A percentile compares a stretch with the other conserved stretches of the same genome.
Conservation (phyloP, 1,284 basidiomycete genomes). For the Boletus sp. region DNA sequence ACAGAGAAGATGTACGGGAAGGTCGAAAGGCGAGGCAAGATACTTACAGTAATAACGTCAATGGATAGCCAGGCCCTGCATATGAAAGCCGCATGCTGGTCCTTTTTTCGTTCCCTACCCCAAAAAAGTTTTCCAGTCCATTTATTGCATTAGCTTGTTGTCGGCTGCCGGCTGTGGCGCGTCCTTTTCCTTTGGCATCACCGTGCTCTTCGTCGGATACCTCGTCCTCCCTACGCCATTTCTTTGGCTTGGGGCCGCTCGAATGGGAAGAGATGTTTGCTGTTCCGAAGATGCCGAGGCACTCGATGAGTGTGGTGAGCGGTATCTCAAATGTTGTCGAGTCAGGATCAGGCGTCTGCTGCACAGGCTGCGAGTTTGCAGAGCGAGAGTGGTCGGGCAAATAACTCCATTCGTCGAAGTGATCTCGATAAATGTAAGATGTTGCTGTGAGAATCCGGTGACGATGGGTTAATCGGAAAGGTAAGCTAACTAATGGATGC, state of each 20-base stretch:
- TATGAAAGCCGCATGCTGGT: slow-evolving; percentile 88
- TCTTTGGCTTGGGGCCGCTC: slow-evolving; percentile 34
- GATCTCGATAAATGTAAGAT: slow-evolving; percentile 76
- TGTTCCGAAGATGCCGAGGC: slow-evolving; percentile 89
- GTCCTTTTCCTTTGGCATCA: slow-evolving; percentile 18
- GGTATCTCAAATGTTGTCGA: slow-evolving; percentile 73
- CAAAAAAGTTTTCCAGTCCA: slow-evolving; percentile 52
- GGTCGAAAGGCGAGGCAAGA: slow-evolving; percentile 1
- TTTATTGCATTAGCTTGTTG: slow-evolving; percentile 14
- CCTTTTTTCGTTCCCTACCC: slow-evolving; percentile 48
- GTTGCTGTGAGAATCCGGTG: slow-evolving; percentile 50
- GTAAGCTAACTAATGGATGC: background rate
- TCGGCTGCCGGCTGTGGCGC: slow-evolving; percentile 11
- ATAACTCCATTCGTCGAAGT: slow-evolving; percentile 69
- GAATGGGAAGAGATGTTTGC: slow-evolving; percentile 42
- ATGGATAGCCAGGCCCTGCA: slow-evolving; percentile 72
- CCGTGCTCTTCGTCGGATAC: slow-evolving; percentile 42
- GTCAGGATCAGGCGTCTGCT: slow-evolving; percentile 13
- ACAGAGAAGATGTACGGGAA: background rate
- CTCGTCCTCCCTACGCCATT: slow-evolving; percentile 50
- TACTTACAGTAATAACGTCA: slow-evolving; percentile 77
- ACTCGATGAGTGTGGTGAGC: slow-evolving; percentile 79
- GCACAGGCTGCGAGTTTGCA: slow-evolving; percentile 21
- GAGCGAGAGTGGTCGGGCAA: slow-evolving; percentile 14
- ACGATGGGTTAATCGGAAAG: background rate